Base-by-base conservation (phyloP, 2,329 filamentous ascomycete species). In the Emmonsiellopsis sp. region DNA sequence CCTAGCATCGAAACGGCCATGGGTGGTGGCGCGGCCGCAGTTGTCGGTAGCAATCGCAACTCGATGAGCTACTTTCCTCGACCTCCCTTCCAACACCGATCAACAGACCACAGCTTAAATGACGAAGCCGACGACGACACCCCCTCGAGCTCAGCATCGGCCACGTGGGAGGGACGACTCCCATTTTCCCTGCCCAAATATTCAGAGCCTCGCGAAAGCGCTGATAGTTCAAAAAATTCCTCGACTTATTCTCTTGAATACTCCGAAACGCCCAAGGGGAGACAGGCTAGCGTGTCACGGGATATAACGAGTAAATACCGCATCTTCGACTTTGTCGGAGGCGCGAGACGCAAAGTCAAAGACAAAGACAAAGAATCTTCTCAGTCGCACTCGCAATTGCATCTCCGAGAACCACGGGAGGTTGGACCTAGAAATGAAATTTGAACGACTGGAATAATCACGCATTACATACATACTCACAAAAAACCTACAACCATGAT, bases 181-280 rank as follows among this genome's bases (percentile, higher is more conserved):
- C 68, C 69, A 2, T 74, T 74, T 57, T 60, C 65, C 20, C 65
- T 66, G 20, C 70, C 71, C 10, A 67, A 67, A 20, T 71, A 70
- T 61, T 64, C 69, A 41, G 72, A 73, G 26, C 56, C 68, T 32
- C 68, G 69, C 13, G 69, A 73, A 37, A 70, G 70, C 59, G 70
- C 69, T n/a, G 63, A 68, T 26, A 72, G 69, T 58, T 74, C 73
- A 8, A 73, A 74, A 31, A 75, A 76, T 53, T 75, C 72, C 2
- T 76, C 73, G 6, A 73, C 70, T 0, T 73, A 75, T 54, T 72
- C 71, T 4, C 62, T 73, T 37, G 72, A 76, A 40, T 68, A 68
- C 40, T 58, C 65, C 1, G 70, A 73, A 13, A 58, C 54, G 55
- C 48, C 65, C 43, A 73, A 67, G 52, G 64, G 61, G 32, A 69